Base-by-base conservation (phyloP, 768 basidiomycete species). In the Lepiota brunneoincarnata region DNA sequence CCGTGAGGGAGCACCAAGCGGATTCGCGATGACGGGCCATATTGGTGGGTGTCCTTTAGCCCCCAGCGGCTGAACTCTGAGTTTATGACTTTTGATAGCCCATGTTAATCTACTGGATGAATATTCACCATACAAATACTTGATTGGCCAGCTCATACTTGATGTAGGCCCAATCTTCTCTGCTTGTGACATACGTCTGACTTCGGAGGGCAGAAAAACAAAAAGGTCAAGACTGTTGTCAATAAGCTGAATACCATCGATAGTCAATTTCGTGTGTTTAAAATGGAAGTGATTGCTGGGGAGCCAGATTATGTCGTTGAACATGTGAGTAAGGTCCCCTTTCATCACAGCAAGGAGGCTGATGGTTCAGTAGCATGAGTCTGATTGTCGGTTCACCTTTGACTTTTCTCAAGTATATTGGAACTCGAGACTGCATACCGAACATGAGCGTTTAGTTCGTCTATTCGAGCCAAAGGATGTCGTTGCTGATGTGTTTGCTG, bases 341-440 rank as follows among this genome's bases (percentile, higher is more conserved):
- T 47, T n/a, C 31, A 15, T 20, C 37, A 18, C 15, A 45, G 46
- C 51, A 4, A 14, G 11, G 34, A 42, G 20, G 36, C 51, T 56
- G 31, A 58, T 41, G 26, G 42, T 31, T 35, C 36, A 49, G 15
- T 62, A 97, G 94, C 79, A 79, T 58, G 96, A 99, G 74, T 82
- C 87, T 6, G 80, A 84, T 61, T 98, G 94, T 67, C 76, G 74
- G 28, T 98, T 98, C 70, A 86, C 80, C 1, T 98, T 99, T 63
- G 94, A 99, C 67, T 99, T 98, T 65, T 86, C 89, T 5, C 78
- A 86, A 64, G 97, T 98, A 11, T 99, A 99, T 70, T 99, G 95
- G 95, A 99, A 99, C 73, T 96, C 95, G 14, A 86, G 97, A 35
- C 73, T 99, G 34, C 89, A 93, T 54, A 84, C 86, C 3, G 97